Percentiles rank a stretch among this genome's conserved stretches.
phyloP scores from a whole-genome alignment of 345 rosid species.

The Hirschfeldia incana region DNA sequence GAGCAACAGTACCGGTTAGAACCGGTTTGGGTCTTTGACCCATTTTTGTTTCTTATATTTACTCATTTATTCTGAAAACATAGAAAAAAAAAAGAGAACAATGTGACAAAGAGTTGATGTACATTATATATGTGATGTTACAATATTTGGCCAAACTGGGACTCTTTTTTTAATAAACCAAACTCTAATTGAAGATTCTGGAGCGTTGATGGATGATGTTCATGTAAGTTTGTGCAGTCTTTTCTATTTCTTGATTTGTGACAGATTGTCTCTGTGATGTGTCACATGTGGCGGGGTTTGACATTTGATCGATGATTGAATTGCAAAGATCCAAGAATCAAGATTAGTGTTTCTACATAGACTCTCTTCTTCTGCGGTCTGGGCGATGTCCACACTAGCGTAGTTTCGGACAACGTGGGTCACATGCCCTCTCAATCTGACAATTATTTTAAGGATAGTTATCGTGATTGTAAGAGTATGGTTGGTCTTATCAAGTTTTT shows the following conservation, averaged over 20 bases:
- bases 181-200: constrained; percentile 23
- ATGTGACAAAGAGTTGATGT: constrained; percentile 32
- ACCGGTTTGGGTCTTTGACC: constrained; percentile 17
- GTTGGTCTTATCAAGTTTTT: constrained; percentile 30
- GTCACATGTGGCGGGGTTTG: constrained; percentile 27
- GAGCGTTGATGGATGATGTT: constrained; percentile 10
- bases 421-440: constrained; percentile 42
- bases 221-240: constrained; percentile 6
- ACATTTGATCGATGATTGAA: constrained; percentile 33
- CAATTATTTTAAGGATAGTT: constrained; percentile 24
- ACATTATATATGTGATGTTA: constrained; percentile 43
- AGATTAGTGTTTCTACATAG: constrained; percentile 26
- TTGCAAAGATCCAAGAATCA: constrained; percentile 34
- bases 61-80: constrained; percentile 38
- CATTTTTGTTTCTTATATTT: constrained; percentile 27
- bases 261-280: neutral
- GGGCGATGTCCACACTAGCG: constrained; percentile 35
- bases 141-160: constrained; percentile 8
- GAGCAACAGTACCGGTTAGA: constrained; percentile 37
- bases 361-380: constrained; percentile 25
- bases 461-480: constrained; percentile 17
- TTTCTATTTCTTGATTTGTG: neutral
- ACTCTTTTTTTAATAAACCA: constrained; percentile 27
- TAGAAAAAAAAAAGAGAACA: constrained; percentile 19
- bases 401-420: constrained; percentile 42